These are phyloP conservation scores for Heimioporus sp. DNA, from an alignment of 768 basidiomycete genomes.

Conservation along the genomic window DNA sequence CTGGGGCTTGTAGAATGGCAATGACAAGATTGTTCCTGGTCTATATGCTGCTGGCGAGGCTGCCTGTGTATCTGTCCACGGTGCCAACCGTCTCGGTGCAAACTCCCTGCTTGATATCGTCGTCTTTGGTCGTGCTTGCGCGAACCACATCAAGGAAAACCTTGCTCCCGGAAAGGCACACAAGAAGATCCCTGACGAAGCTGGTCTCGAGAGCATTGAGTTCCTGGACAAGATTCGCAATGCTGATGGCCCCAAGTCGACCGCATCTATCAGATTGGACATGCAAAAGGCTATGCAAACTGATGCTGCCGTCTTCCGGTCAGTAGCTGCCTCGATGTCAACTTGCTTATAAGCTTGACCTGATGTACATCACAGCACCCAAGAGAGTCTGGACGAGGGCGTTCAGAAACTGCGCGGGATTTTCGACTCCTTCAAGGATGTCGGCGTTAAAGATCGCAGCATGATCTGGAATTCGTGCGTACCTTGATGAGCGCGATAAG, in stretches of 20 bases:
- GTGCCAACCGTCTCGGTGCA: constrained; percentile 98
- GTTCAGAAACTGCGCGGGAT: constrained; percentile 83
- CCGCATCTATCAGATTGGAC: constrained; percentile 86
- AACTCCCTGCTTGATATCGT: constrained; percentile 99
- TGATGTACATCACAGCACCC: constrained; percentile 54
- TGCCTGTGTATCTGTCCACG: constrained; percentile 98
- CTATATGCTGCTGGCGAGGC: constrained; percentile 99
- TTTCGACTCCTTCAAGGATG: constrained; percentile 85
- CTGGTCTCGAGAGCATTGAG: constrained; percentile 81
- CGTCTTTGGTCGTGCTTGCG: constrained; percentile 98
- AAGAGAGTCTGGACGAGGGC: constrained; percentile 87
- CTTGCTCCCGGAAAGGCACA: constrained; percentile 89
- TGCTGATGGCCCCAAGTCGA: constrained; percentile 77
- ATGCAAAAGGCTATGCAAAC: constrained; percentile 99
- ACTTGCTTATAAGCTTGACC: constrained; percentile 1
- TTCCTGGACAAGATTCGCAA: constrained; percentile 88
- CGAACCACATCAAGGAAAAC: constrained; percentile 94
- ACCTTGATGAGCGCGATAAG: not conserved
- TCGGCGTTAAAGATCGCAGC: constrained; percentile 96
- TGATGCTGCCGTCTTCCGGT: constrained; percentile 97
- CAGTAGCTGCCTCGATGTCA: constrained; percentile 5
- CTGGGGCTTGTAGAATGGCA: constrained; percentile 54
- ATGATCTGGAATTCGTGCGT: constrained; percentile 99
- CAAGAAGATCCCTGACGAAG: constrained; percentile 81
- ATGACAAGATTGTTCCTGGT: constrained; percentile 93